Percentiles rank a stretch among this genome's conserved stretches.
phyloP scores from a whole-genome alignment of 129 eudicot genomes.

The Lonicera japonica region DNA sequence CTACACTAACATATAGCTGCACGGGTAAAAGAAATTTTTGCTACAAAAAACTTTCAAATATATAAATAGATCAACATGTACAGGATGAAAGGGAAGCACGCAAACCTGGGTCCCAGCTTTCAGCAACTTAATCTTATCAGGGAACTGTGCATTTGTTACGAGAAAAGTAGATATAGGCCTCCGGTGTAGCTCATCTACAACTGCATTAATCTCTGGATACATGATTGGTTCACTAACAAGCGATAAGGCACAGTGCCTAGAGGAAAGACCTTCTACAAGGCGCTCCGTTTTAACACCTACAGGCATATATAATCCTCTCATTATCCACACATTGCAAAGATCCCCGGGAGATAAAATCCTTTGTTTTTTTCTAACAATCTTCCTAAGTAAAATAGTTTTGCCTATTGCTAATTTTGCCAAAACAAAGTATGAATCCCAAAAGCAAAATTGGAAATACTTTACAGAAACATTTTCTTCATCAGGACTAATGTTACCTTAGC shows the following conservation, averaged over 20 bases:
- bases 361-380: no score
- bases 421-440: no score
- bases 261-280: conserved; percentile 71
- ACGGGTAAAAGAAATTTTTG: conserved; percentile 17
- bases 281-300: conserved; percentile 91
- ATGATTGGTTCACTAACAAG: conserved; percentile 99
- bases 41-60: conserved; percentile 4
- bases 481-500: no score
- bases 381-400: no score
- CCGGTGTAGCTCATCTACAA: conserved; percentile 77
- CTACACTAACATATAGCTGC: conserved; percentile 96
- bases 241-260: conserved; percentile 95
- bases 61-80: background rate
- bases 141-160: conserved; percentile 98
- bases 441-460: no score
- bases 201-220: conserved; percentile 93
- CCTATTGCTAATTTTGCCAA: no score
- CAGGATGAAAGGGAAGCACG: conserved; percentile 6
- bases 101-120: conserved; percentile 87
- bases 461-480: no score
- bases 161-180: conserved; percentile 92
- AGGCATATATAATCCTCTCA: conserved; percentile 7
- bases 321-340: no score
- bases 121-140: conserved; percentile 72
- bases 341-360: background rate